Evolutionary conservation across 768 basidiomycete genomes (phyloP), one percentile per base, ranked within the genome.

Genomic region (Russula lepida): DNA sequence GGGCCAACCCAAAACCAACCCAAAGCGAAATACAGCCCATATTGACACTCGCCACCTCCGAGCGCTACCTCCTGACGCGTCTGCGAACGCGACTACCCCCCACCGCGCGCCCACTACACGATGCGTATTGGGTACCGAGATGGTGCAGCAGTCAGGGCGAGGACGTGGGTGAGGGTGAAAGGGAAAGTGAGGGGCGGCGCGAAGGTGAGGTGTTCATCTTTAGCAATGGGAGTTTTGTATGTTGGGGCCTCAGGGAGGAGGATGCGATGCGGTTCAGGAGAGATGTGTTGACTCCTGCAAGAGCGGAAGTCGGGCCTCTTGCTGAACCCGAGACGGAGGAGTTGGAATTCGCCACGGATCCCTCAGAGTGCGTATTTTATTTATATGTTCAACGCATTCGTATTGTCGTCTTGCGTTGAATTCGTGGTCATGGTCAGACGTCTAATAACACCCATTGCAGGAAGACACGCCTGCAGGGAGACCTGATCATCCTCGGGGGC

Each of bases 311-410:
- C 9, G 81, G 78, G 4, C 77, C 81, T 3, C 75, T 94, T 56
- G 77, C 71, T 28, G 86, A 86, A 55, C 76, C 82, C 19, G 93
- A 94, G 75, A 88, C 88, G 13, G 93, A 94, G 68, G 93, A 94
- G 67, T 78, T 97, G 53, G 94, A 97, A 70, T 95, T 94, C 72
- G 90, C 94, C 13, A 85, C 88, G 28, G 94, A 97, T 73, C 89
- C 90, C 39, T 86, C 78, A 56, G 92, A 95, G 93, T 95, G 74
- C 35, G 50, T 59, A 11, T 28, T 41, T n/a, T 56, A 21, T n/a
- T n/a, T n/a, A n/a, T n/a, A n/a, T n/a, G n/a, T n/a, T n/a, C n/a
- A n/a, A n/a, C 37, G 7, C 32, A 35, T 35, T 35, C 35, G 8
- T 13, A 35, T 48, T 32, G 8, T 19, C 33, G 6, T 19, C 32